Evolutionary conservation across 1,284 basidiomycete genomes (phyloP).

Genomic region (Bondarzewia mesenterica): DNA sequence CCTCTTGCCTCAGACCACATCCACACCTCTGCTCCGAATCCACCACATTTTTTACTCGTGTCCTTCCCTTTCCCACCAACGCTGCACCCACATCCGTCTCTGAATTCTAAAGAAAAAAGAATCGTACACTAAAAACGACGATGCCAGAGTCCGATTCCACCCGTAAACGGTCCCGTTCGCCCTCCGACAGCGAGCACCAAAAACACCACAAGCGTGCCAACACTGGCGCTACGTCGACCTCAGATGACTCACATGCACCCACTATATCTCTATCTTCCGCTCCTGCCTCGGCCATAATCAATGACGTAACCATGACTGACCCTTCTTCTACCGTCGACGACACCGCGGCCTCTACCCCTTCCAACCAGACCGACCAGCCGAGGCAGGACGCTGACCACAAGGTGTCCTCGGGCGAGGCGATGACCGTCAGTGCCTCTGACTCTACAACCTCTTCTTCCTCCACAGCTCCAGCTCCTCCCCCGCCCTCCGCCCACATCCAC

Average conservation of each 20-base stretch:
- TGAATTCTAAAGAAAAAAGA: slow-evolving; percentile 28
- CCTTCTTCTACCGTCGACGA: slow-evolving; percentile 24
- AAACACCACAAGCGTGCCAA: slow-evolving; percentile 78
- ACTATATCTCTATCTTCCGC: slow-evolving; percentile 33
- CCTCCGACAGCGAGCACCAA: slow-evolving; percentile 71
- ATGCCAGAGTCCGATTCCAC: slow-evolving; percentile 77
- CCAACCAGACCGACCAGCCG: slow-evolving; percentile 13
- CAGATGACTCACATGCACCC: slow-evolving; percentile 46
- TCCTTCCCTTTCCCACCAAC: slow-evolving; percentile 27
- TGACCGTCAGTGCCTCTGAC: slow-evolving; percentile 31
- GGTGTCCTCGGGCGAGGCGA: slow-evolving; percentile 31
- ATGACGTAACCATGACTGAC: slow-evolving; percentile 59
- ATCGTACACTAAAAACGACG: slow-evolving; percentile 41
- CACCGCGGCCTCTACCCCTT: slow-evolving; percentile 12
- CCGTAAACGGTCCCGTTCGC: slow-evolving; percentile 79
- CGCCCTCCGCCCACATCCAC: slow-evolving; percentile 73
- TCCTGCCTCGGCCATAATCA: slow-evolving; percentile 22
- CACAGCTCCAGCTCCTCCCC: slow-evolving; percentile 23
- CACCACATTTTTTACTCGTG: slow-evolving; percentile 8
- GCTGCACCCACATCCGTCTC: slow-evolving; percentile 26
- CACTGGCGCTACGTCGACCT: slow-evolving; percentile 52
- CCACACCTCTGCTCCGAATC: slow-evolving; percentile 10
- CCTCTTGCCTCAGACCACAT: slow-evolving; percentile 10
- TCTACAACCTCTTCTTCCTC: slow-evolving; percentile 11
- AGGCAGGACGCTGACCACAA: slow-evolving; percentile 15